These are phyloP conservation scores for Naegleria lovaniensis DNA, from an alignment of 208 protist genomes.

Conservation along the genomic window DNA sequence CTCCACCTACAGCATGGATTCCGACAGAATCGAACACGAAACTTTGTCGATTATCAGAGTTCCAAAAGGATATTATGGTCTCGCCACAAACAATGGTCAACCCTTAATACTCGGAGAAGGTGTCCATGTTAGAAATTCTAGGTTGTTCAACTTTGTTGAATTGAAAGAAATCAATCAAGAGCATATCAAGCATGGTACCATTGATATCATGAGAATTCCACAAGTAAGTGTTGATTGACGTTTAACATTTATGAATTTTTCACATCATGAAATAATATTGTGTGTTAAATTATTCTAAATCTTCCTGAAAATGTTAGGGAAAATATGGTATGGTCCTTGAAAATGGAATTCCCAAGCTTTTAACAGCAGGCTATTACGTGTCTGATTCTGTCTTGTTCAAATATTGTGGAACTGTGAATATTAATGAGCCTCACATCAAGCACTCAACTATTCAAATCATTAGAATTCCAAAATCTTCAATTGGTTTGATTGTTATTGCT, in stretches of 20 bases:
- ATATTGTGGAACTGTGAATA: neutral
- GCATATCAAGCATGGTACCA: slow-evolving; percentile 30
- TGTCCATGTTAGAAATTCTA: slow-evolving; percentile 27
- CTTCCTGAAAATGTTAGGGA: neutral
- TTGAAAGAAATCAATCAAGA: slow-evolving; percentile 29
- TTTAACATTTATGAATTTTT: too few species aligned
- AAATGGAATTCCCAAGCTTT: neutral
- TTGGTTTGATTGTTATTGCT: neutral
- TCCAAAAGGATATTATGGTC: slow-evolving; percentile 16
- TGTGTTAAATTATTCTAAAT: too few species aligned
- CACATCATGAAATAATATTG: too few species aligned
- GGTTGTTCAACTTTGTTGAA: slow-evolving; percentile 26
- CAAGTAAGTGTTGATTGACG: too few species aligned
- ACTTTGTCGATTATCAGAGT: slow-evolving; percentile 2
- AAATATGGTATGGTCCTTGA: slow-evolving; percentile 11
- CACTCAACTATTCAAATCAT: neutral
- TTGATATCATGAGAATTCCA: slow-evolving; percentile 23
- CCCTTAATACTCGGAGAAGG: slow-evolving; percentile 29
- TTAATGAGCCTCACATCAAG: neutral
- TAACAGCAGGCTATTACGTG: neutral
- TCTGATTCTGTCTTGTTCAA: neutral
- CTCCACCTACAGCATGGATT: neutral
- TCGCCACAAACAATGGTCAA: neutral
- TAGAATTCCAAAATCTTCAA: neutral
- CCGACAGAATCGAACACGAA: neutral